Conservation (phyloP, 768 basidiomycete species). For the Mycena leptocephala region DNA sequence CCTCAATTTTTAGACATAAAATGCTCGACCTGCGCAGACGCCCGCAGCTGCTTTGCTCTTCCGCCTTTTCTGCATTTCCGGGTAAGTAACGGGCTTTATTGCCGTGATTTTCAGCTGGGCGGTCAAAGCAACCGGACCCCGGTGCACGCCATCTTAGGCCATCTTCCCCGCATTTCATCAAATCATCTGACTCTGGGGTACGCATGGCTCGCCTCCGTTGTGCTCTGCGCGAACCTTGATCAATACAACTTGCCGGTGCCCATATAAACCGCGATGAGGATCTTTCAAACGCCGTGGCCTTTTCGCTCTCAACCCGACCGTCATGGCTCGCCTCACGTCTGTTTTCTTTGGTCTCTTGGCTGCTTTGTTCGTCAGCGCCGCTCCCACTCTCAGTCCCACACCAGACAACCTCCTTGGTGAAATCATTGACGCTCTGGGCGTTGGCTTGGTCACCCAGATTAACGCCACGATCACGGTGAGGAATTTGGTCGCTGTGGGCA, state of each 20-base stretch:
- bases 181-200: slow-evolving; percentile 38
- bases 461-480: slow-evolving; percentile 58
- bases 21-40: too few relatives aligned
- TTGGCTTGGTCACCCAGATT: slow-evolving; percentile 59
- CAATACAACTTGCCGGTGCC: not conserved
- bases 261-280: slow-evolving; percentile 9
- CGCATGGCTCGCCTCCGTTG: slow-evolving; percentile 14
- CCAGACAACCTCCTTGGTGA: slow-evolving; percentile 47
- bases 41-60: too few relatives aligned
- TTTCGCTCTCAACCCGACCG: slow-evolving; percentile 22
- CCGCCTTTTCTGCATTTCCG: not conserved
- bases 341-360: slow-evolving; percentile 45
- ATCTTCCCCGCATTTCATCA: not conserved
- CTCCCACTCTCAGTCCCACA: slow-evolving; percentile 40
- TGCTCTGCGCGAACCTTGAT: not conserved
- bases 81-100: not conserved
- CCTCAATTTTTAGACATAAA: too few relatives aligned
- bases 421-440: slow-evolving; percentile 56
- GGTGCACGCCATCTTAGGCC: not conserved
- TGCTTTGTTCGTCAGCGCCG: slow-evolving; percentile 43
- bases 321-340: slow-evolving; percentile 29
- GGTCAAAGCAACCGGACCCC: not conserved
- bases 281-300: slow-evolving; percentile 18
- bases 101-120: not conserved
- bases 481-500: not conserved